Conservation (phyloP, 2,329 filamentous ascomycete species). For the Penicillium aurantiogriseum region DNA sequence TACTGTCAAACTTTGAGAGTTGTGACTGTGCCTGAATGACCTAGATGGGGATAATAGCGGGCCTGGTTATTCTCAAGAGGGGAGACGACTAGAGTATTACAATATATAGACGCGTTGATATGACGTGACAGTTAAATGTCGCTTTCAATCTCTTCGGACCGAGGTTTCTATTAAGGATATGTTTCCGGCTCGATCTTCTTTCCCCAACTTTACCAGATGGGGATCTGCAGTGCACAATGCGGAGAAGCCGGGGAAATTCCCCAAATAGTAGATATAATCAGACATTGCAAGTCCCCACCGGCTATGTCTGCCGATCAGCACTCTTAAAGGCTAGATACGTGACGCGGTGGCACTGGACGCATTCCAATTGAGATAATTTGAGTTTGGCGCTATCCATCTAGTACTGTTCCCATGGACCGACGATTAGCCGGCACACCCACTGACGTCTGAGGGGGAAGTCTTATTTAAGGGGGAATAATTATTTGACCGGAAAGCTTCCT, state of each 20-base stretch:
- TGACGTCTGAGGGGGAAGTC: neutral
- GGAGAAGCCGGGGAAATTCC: neutral
- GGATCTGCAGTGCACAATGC: neutral
- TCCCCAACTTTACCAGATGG: neutral
- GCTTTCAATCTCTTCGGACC: neutral
- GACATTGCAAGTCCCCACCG: neutral
- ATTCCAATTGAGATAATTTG: neutral
- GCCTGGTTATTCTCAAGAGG: neutral
- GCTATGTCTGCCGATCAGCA: neutral
- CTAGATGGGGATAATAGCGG: neutral
- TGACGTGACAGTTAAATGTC: neutral
- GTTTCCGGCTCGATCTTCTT: neutral
- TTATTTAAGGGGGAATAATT: neutral
- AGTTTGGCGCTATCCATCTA: neutral
- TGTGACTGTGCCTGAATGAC: too few relatives aligned
- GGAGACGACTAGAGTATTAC: neutral
- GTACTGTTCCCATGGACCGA: neutral
- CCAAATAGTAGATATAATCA: neutral
- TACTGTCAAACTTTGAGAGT: too few relatives aligned
- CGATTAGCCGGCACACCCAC: slow-evolving; percentile 1
- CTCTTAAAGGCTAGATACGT: neutral
- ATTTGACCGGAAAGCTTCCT: neutral
- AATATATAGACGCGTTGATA: neutral
- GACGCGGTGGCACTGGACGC: neutral
- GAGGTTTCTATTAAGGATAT: neutral